A percentile compares a stretch with the other conserved stretches of the same genome.
phyloP scores from a whole-genome alignment of 2,329 filamentous ascomycete genomes.

The Aschersonia sp. region DNA sequence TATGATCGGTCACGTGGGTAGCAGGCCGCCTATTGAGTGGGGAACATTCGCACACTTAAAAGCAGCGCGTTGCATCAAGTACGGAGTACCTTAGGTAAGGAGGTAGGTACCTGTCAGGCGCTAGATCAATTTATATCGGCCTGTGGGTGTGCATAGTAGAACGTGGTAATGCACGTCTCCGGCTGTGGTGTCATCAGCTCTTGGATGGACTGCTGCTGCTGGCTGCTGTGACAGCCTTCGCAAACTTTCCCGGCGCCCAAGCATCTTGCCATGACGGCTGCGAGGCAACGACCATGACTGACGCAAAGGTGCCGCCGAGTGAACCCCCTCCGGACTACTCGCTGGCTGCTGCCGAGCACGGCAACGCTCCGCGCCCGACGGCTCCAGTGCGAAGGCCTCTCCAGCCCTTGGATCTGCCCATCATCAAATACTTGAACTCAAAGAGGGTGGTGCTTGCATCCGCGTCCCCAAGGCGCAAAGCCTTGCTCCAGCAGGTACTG shows the following conservation, averaged over 20 bases:
- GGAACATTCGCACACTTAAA: too few relatives aligned
- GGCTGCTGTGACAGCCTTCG: not conserved
- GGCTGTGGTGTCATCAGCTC: too few relatives aligned
- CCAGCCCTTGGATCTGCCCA: conserved; percentile 63
- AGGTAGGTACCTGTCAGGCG: too few relatives aligned
- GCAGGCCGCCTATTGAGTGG: too few relatives aligned
- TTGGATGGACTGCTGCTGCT: not conserved
- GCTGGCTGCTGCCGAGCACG: conserved; percentile 23
- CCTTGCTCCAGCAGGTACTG: conserved; percentile 57
- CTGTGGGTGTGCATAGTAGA: too few relatives aligned
- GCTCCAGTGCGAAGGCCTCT: conserved; percentile 33
- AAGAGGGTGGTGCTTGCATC: conserved; percentile 84
- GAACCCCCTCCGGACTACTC: conserved; percentile 33
- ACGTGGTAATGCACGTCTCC: too few relatives aligned
- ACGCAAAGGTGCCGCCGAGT: conserved; percentile 10
- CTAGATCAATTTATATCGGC: too few relatives aligned
- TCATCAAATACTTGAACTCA: conserved; percentile 59
- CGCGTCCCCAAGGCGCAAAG: conserved; percentile 69
- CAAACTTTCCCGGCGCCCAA: not conserved
- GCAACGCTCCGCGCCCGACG: conserved; percentile 10
- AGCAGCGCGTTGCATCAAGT: too few relatives aligned
- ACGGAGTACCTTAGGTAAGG: too few relatives aligned
- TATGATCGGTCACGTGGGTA: too few relatives aligned
- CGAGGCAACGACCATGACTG: conserved; percentile 10
- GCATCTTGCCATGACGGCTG: conserved; percentile 1